Base-by-base conservation (phyloP, 1,139 yeast genomes). In the Hemisphaericaspora xylanilytica region DNA sequence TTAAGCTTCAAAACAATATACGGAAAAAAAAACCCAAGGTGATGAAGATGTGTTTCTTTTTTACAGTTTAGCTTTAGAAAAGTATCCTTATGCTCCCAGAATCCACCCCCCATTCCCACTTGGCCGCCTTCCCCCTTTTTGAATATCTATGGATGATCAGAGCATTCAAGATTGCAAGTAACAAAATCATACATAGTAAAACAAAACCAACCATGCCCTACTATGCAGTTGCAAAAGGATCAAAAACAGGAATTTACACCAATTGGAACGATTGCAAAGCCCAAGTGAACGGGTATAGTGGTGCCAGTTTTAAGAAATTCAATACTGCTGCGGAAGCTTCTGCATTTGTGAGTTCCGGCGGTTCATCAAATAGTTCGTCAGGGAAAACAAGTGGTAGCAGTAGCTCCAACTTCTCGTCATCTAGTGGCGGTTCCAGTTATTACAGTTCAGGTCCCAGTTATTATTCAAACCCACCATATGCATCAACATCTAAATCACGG, bases 221-320 rank as follows among this genome's bases (percentile, higher is more conserved):
- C 50, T 83, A 83, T 49, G 89, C 88, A 0, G 89, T 84, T 2
- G 77, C 73, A 5, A 67, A 59, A 10, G 90, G 90, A 8, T 59
- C 72, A 12, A 46, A 48, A 0, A 50, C 62, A 0, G 92, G 90
- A 1, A 64, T 83, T 1, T 83, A 59, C 52, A 46, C 38, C 12
- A 55, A 55, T 31, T 84, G 92, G 92, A 52, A 58, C 3, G 67
- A 63, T 3, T 74, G 81, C 42, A 59, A 67, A 41, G 41, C 42
- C 1, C 73, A 75, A 39, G 81, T 77, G 1, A 47, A 49, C n/a
- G 85, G 85, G 0, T 78, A 53, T 47, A 44, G 68, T 2, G 78
- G 80, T 7, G 84, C 88, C 2, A 52, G 52, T 6, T 81, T 50
- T 58, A 81, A 80, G 57, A 75, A 75, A 49, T 84, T 85, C 49